A percentile compares a stretch with the other conserved stretches of the same genome.
These are phyloP conservation scores for Hansenula sp. DNA, from an alignment of 1,139 yeast species.

Conservation along the genomic window DNA sequence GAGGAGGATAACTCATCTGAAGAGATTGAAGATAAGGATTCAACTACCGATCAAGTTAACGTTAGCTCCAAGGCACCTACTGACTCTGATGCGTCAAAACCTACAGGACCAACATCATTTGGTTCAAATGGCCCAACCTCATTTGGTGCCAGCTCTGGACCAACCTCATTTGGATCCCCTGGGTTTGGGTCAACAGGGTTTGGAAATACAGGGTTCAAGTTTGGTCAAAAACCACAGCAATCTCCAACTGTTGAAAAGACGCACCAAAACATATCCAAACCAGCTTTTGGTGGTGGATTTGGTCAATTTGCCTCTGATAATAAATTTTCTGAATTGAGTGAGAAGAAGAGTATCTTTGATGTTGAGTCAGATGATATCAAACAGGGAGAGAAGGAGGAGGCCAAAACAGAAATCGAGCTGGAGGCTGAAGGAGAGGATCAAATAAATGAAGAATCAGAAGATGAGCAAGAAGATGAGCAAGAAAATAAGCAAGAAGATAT, in stretches of 20 bases:
- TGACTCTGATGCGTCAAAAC: not conserved
- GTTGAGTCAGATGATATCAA: not conserved
- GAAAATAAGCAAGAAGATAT: not conserved
- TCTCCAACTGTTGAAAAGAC: not conserved
- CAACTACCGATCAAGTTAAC: slow-evolving; percentile 7
- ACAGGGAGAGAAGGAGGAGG: slow-evolving; percentile 1
- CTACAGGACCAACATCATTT: slow-evolving; percentile 5
- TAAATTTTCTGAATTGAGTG: slow-evolving; percentile 6
- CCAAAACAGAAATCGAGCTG: not conserved
- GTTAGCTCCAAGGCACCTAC: slow-evolving; percentile 1
- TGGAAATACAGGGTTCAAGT: slow-evolving; percentile 1
- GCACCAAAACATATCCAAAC: not conserved
- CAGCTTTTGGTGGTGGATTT: slow-evolving; percentile 12
- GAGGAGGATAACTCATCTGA: slow-evolving; percentile 2
- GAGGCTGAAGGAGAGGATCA: not conserved
- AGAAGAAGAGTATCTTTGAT: slow-evolving; percentile 2
- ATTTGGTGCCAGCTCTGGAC: slow-evolving; percentile 4
- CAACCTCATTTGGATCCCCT: slow-evolving; percentile 5
- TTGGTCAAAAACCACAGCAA: slow-evolving; percentile 3
- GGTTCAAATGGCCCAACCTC: slow-evolving; percentile 4
- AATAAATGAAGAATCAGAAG: not conserved
- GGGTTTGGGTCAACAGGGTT: slow-evolving; percentile 3
- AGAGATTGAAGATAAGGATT: slow-evolving; percentile 5
- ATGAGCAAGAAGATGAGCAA: not conserved
- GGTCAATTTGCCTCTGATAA: slow-evolving; percentile 15